phyloP scores from a whole-genome alignment of 2,329 filamentous ascomycete genomes.

The Beauveria scarabaeidicola region DNA sequence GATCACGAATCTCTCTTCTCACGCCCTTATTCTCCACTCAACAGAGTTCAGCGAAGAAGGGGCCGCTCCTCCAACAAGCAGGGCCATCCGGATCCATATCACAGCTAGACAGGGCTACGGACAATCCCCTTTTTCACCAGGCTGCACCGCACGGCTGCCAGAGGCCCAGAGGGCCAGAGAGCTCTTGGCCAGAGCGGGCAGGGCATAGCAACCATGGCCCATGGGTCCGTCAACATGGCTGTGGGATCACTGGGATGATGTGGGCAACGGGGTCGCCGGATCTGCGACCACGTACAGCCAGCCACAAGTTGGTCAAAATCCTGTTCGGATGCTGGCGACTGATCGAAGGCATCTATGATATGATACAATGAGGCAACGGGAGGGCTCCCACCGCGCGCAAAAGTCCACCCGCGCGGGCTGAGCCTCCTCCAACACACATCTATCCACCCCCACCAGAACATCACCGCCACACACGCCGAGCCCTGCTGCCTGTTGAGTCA shows the following conservation, averaged over 20 bases:
- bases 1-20: not conserved
- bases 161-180: too few relatives aligned
- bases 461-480: not conserved
- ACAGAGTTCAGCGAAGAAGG: not conserved
- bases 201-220: too few relatives aligned
- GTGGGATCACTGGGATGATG: not conserved
- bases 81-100: not conserved
- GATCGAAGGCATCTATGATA: not conserved
- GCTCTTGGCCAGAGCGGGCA: not conserved
- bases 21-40: not conserved
- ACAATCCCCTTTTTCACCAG: not conserved
- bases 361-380: not conserved
- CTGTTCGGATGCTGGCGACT: not conserved
- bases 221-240: not conserved
- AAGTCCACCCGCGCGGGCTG: not conserved
- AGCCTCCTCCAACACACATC: not conserved
- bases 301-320: too few relatives aligned
- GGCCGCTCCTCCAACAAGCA: conserved; percentile 1
- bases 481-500: too few relatives aligned
- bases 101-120: conserved; percentile 8
- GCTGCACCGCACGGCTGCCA: not conserved
- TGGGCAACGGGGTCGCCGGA: conserved; percentile 7
- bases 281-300: not conserved
- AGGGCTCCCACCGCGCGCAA: not conserved
- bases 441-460: not conserved